These are phyloP conservation scores for Cystofilobasidium bisporidii DNA, from an alignment of 768 basidiomycete genomes.

Conservation along the genomic window DNA sequence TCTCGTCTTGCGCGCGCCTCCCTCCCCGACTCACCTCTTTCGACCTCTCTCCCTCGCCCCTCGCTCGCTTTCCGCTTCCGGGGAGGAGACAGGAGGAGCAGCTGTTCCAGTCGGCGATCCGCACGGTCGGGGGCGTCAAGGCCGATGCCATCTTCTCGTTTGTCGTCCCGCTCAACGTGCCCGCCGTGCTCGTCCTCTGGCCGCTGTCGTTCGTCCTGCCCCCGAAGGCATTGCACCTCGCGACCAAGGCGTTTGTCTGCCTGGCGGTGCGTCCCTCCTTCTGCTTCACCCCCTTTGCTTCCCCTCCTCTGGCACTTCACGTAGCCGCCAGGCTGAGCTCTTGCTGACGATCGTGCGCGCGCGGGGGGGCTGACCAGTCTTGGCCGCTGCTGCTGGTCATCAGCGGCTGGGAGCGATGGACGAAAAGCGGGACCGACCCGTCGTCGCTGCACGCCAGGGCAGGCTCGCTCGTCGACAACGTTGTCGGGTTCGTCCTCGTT, in stretches of 20 bases:
- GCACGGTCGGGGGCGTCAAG: constrained; percentile 57
- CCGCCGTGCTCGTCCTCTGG: constrained; percentile 66
- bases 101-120: constrained; percentile 74
- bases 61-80: constrained; percentile 56
- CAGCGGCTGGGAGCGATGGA: constrained; percentile 64
- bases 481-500: constrained; percentile 12
- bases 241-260: constrained; percentile 78
- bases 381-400: constrained; percentile 71
- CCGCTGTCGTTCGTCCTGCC: constrained; percentile 65
- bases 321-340: too few relatives aligned
- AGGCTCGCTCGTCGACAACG: constrained; percentile 2
- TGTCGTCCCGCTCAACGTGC: constrained; percentile 56
- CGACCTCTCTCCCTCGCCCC: background rate
- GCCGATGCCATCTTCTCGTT: constrained; percentile 25
- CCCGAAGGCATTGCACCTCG: constrained; percentile 67
- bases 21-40: too few relatives aligned
- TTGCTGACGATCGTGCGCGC: too few relatives aligned
- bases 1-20: too few relatives aligned
- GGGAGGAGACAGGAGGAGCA: constrained; percentile 49
- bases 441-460: background rate
- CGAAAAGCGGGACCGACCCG: background rate
- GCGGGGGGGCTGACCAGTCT: too few relatives aligned
- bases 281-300: background rate
- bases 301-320: too few relatives aligned
- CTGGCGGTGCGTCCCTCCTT: constrained; percentile 50